Evolutionary conservation across 2,329 filamentous ascomycete genomes (phyloP), one percentile per base, ranked within the genome.

Genomic region (Hansfordia pulvinata): DNA sequence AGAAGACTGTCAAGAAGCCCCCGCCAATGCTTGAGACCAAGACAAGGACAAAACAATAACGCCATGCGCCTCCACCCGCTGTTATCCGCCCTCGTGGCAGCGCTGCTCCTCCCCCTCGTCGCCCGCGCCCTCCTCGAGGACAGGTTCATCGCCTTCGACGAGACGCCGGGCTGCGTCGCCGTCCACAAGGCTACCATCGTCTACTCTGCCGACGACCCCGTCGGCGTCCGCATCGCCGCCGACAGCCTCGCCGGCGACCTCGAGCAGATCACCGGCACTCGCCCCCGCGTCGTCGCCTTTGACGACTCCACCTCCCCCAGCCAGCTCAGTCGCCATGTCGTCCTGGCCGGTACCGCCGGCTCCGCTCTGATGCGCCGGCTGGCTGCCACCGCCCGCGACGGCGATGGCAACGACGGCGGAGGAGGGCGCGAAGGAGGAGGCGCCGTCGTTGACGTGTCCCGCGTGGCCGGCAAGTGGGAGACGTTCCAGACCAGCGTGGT

Each of bases 401-500:
- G n/a, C n/a, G n/a, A n/a, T n/a, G n/a, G n/a, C n/a, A n/a, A n/a
- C n/a, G n/a, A n/a, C n/a, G n/a, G n/a, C n/a, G n/a, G n/a, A n/a
- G n/a, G n/a, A n/a, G n/a, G n/a, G n/a, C n/a, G n/a, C n/a, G n/a
- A n/a, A n/a, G n/a, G n/a, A n/a, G n/a, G n/a, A n/a, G 66, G 64
- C 7, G 68, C 63, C 1, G 49, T 66, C 30, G 43, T 72, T 16
- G 50, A 69, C 33, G 53, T 62, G 9, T 53, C 48, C 17, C 42
- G 45, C 1, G 57, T 68, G 17, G 41, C 59, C 30, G 68, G 64
- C 0, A 59, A 65, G 36, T 75, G 69, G 68, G 69, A 76, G 40
- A 58, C 63, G 0, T 74, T 66, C 38, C 50, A 57, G 8, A 65
- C 61, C 13, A 46, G 49, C 14, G 32, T 72, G 2, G 56, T 71